Percentiles rank a stretch among this genome's conserved stretches.
Evolutionary conservation across 768 basidiomycete genomes (phyloP).

Genomic region (Filobasidium floriforme): DNA sequence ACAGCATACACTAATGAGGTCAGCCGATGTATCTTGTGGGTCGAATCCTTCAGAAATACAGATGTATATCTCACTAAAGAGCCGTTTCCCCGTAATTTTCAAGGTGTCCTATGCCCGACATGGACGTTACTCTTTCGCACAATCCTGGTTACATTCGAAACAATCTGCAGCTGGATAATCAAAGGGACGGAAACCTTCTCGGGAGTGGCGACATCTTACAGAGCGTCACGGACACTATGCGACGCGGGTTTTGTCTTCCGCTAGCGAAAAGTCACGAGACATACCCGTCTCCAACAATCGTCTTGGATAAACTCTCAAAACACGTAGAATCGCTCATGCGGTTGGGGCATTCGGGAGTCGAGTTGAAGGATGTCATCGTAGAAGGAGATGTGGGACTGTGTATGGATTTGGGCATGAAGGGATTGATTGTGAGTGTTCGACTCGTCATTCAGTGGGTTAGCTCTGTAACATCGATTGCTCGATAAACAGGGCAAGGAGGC

Average conservation of each 20-base stretch:
- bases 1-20: not conserved
- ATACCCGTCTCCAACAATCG: slow-evolving; percentile 13
- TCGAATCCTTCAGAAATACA: too few species aligned
- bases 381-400: slow-evolving; percentile 21
- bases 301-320: slow-evolving; percentile 13
- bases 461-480: not conserved
- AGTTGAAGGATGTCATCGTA: slow-evolving; percentile 18
- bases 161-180: too few species aligned
- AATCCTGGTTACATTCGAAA: too few species aligned
- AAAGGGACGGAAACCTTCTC: too few species aligned
- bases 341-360: slow-evolving; percentile 14
- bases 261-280: not conserved
- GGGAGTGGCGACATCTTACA: too few species aligned
- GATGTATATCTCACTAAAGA: not conserved
- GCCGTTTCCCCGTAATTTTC: too few species aligned
- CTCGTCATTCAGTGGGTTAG: not conserved
- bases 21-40: not conserved
- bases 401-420: slow-evolving; percentile 23
- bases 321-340: slow-evolving; percentile 18
- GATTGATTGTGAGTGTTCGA: slow-evolving; percentile 10
- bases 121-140: too few species aligned
- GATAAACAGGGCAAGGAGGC: slow-evolving; percentile 19
- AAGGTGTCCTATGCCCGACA: too few species aligned
- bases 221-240: too few species aligned
- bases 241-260: not conserved